Base-by-base conservation (phyloP, 2,329 filamentous ascomycete genomes). In the Apiospora kogelbergensis region DNA sequence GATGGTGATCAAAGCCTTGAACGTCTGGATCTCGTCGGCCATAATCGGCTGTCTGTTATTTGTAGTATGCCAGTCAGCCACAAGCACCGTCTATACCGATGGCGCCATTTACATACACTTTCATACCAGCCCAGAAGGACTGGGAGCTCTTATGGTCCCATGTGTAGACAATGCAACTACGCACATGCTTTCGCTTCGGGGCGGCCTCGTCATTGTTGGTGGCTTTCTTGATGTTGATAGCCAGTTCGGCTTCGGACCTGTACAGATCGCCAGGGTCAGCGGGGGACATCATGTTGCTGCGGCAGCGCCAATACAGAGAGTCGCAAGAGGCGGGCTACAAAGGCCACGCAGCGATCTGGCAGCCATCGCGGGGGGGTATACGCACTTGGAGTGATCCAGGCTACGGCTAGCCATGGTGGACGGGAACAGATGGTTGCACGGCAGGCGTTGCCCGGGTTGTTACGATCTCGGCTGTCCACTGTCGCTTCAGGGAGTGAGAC, bases 131-230 rank as follows among this genome's bases (percentile, higher is more conserved):
- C 96, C 96, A 99, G 81, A 99, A 99, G 78, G 95, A 93, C 79
- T 90, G 87, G 53, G 95, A 97, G 73, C 92, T 97, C 84, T 97
- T 97, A 85, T 99, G 94, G 82, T 99, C 96, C 96, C 96, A 99
- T 70, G 95, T 98, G 81, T 98, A 98, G 63, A 99, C 95, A 77
- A 99, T 99, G 79, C 94, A 97, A 81, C 93, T 94, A 78, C 96
- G 93, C 69, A 99, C 96, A 92, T 99, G 96, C 84, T 99, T 99
- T 76, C 89, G 87, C 80, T 91, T 91, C 45, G 89, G 89, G 7
- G 89, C 89, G 1, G 89, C 88, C 79, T 92, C 90, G 74, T 92
- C 90, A 75, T 84, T 84, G 76, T 85, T 91, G 66, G 90, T 92
- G 22, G 90, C 90, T 78, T 92, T 92, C 77, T 87, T 86, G 74